phyloP scores from a whole-genome alignment of 495 filamentous ascomycete genomes.

The Penicillium cosmopolitanum region DNA sequence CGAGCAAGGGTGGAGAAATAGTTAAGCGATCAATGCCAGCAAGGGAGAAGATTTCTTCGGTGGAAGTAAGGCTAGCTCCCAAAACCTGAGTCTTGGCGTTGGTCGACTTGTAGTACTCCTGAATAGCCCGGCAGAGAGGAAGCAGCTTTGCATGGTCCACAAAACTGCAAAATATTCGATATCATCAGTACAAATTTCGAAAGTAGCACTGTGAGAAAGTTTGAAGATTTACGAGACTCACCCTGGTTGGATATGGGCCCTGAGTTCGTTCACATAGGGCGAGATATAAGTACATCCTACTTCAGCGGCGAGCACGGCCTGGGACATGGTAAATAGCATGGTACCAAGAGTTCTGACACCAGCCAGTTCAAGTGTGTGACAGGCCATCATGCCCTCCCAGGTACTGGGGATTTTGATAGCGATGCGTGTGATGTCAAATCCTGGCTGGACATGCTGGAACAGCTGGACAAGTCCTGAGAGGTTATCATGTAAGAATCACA shows the following conservation, averaged over 20 bases:
- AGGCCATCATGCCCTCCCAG: constrained; percentile 67
- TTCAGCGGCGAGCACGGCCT: constrained; percentile 59
- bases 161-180: constrained; percentile 5
- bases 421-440: constrained; percentile 52
- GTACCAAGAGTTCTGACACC: constrained; percentile 63
- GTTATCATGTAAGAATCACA: neutral
- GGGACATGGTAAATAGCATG: constrained; percentile 61
- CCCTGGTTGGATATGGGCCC: constrained; percentile 60
- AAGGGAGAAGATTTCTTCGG: constrained; percentile 58
- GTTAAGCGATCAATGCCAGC: constrained; percentile 63
- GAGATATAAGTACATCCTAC: constrained; percentile 63
- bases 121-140: constrained; percentile 52
- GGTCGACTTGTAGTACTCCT: constrained; percentile 54
- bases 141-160: constrained; percentile 48
- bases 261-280: constrained; percentile 59
- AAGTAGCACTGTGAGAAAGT: neutral
- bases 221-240: constrained; percentile 31
- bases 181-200: neutral
- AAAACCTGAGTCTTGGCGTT: constrained; percentile 54
- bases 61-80: constrained; percentile 58
- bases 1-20: constrained; percentile 54
- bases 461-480: constrained; percentile 52
- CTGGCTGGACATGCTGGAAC: constrained; percentile 51
- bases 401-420: constrained; percentile 67
- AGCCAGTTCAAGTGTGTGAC: constrained; percentile 53